phyloP scores from a whole-genome alignment of 208 protist genomes.

The Leishmania gerbilli region DNA sequence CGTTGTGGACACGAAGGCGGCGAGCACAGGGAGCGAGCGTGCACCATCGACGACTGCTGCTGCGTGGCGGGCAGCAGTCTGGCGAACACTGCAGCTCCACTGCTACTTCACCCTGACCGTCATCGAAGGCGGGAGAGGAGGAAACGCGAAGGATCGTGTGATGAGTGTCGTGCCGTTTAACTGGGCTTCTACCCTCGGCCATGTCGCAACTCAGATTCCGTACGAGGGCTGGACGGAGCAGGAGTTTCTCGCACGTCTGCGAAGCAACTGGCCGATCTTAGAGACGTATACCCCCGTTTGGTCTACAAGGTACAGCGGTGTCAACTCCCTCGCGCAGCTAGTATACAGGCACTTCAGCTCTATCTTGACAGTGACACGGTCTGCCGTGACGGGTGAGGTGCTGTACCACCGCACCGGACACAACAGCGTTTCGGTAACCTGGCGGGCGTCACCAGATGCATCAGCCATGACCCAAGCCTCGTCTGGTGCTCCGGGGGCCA shows the following conservation, averaged over 20 bases:
- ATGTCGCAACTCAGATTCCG: slow-evolving; percentile 43
- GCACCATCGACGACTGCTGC: not conserved
- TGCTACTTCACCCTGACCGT: slow-evolving; percentile 15
- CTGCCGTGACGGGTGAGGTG: slow-evolving; percentile 44
- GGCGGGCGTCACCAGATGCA: not conserved
- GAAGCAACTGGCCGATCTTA: slow-evolving; percentile 23
- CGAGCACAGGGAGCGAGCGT: not conserved
- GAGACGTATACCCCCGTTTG: slow-evolving; percentile 7
- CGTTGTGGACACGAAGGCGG: slow-evolving; percentile 4
- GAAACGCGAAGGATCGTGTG: not conserved
- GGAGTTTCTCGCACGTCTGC: slow-evolving; percentile 36
- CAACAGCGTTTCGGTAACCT: slow-evolving; percentile 37
- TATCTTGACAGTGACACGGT: slow-evolving; percentile 57
- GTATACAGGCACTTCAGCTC: slow-evolving; percentile 42
- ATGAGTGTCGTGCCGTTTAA: slow-evolving; percentile 37
- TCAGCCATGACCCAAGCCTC: not conserved
- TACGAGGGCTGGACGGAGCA: slow-evolving; percentile 68
- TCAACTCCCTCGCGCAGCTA: slow-evolving; percentile 37
- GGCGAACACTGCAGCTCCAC: slow-evolving; percentile 16
- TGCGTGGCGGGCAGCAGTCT: slow-evolving; percentile 11
- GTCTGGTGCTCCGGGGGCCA: not conserved
- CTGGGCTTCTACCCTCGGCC: slow-evolving; percentile 46
- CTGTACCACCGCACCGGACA: slow-evolving; percentile 38
- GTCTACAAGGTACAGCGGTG: slow-evolving; percentile 9
- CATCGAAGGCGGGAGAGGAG: not conserved